A percentile compares a stretch with the other conserved stretches of the same genome.
Conservation (phyloP, 441 rosid genomes). For the Erodium texanum region DNA sequence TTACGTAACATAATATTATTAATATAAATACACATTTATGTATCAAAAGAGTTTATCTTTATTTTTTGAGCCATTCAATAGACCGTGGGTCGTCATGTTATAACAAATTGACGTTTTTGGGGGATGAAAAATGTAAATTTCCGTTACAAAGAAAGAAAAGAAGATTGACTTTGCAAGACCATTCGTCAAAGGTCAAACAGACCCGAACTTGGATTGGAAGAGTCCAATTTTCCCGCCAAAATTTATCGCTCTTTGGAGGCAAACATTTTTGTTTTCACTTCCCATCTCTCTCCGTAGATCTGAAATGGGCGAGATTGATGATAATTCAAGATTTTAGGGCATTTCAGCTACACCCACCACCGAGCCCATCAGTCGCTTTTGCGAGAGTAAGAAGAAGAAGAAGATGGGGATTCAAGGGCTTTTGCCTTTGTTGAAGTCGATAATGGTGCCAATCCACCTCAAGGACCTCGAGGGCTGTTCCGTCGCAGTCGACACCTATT, state of each 20-base stretch:
- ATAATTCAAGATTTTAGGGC: not conserved
- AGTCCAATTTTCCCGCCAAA: not conserved
- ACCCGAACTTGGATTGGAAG: not conserved
- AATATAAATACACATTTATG: too few relatives aligned
- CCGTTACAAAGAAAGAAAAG: too few relatives aligned
- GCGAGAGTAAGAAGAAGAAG: not conserved
- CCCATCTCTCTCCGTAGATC: not conserved
- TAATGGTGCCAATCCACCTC: conserved; percentile 62
- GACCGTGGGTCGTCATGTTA: too few relatives aligned
- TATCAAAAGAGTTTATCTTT: too few relatives aligned
- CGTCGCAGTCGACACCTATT: conserved; percentile 84
- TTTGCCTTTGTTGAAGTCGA: conserved; percentile 76
- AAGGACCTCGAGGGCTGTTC: conserved; percentile 63
- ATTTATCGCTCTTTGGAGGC: not conserved
- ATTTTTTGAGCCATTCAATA: too few relatives aligned
- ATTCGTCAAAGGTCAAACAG: not conserved
- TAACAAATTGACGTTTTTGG: too few relatives aligned
- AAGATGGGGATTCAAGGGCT: conserved; percentile 90
- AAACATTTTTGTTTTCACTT: not conserved
- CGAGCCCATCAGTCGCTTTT: not conserved
- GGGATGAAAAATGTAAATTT: too few relatives aligned
- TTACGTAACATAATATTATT: too few relatives aligned
- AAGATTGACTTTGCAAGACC: too few relatives aligned
- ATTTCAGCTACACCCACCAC: not conserved
- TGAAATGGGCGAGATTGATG: not conserved